These are phyloP conservation scores for Chaetothyriales sp. DNA, from an alignment of 2,329 filamentous ascomycete species.

Conservation along the genomic window DNA sequence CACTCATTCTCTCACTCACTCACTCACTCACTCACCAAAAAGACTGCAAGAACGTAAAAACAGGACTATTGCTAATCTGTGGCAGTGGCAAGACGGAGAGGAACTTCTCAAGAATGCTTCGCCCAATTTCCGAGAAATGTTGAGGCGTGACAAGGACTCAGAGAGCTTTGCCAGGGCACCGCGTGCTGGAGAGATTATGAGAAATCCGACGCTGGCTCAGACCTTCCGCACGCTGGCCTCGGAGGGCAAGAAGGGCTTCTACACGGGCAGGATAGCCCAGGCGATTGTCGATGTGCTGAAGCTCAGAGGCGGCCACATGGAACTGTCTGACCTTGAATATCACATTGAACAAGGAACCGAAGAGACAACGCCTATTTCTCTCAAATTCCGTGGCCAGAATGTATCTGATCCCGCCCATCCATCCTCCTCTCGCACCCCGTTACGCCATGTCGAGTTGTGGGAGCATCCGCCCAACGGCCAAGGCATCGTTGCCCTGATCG, in stretches of 20 bases:
- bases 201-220: conserved; percentile 61
- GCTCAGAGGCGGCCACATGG: conserved; percentile 61
- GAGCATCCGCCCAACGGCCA: conserved; percentile 95
- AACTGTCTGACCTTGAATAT: conserved; percentile 62
- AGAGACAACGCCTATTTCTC: conserved; percentile 67
- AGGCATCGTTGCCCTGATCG: conserved; percentile 88
- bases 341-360: conserved; percentile 62
- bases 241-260: conserved; percentile 82
- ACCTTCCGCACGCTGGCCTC: conserved; percentile 68
- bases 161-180: conserved; percentile 60
- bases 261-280: conserved; percentile 67
- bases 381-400: conserved; percentile 58
- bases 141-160: conserved; percentile 59
- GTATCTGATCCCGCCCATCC: conserved; percentile 25
- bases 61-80: neutral
- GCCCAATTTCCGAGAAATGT: conserved; percentile 73
- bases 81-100: conserved; percentile 60
- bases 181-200: conserved; percentile 70
- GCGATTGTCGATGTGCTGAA: conserved; percentile 64
- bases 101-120: conserved; percentile 52
- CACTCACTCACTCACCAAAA: conserved; percentile 10
- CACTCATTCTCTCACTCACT: conserved; percentile 9
- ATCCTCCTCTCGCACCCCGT: conserved; percentile 19
- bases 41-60: neutral
- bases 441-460: conserved; percentile 59